Evolutionary conservation across 2,329 filamentous ascomycete genomes (phyloP), one percentile per base, ranked within the genome.

Genomic region (Laburnicola sp.): DNA sequence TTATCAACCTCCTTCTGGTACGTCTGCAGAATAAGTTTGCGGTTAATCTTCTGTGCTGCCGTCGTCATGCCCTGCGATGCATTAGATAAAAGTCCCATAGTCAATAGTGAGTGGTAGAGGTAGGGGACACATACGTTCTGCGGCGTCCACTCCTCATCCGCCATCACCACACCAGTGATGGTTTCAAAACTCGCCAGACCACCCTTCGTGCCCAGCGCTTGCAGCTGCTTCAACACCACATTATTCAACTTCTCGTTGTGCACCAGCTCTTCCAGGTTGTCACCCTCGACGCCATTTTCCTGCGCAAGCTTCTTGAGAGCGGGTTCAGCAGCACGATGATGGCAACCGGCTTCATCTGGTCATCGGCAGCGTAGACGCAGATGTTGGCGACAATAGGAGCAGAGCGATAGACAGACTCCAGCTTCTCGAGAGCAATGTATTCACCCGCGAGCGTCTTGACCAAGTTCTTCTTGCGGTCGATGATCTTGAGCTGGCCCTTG

Each of bases 381-480:
- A 97, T 85, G 76, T 96, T 96, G 53, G 83, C 83, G 21, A 96
- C 90, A 7, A 88, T 83, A n/a, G 84, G 81, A 7, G 83, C 84
- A 39, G 89, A 86, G 56, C 92, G 87, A 78, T 97, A 97, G 48
- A 96, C 81, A 2, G 92, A 88, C 77, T 97, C 93, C 53, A 97
- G 85, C 79, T 87, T 97, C 79, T 97, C 93, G 3, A 99, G 83
- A 22, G 93, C 94, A 72, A 97, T 95, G 75, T 97, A 97, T 80
- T 97, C 93, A 62, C 93, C 93, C 54, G 92, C 91, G 59, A 90
- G 83, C 57, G 94, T 92, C 85, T 97, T 97, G 74, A 97, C 89
- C 49, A 97, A 80, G 76, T 97, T 97, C 86, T 97, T 97, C 84
- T 96, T 92, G 63, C 93, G 90, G 74, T 97, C 93, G 68, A 97